Evolutionary conservation across 2,329 filamentous ascomycete genomes (phyloP), one percentile per base, ranked within the genome.

Genomic region (Fusarium clavum): DNA sequence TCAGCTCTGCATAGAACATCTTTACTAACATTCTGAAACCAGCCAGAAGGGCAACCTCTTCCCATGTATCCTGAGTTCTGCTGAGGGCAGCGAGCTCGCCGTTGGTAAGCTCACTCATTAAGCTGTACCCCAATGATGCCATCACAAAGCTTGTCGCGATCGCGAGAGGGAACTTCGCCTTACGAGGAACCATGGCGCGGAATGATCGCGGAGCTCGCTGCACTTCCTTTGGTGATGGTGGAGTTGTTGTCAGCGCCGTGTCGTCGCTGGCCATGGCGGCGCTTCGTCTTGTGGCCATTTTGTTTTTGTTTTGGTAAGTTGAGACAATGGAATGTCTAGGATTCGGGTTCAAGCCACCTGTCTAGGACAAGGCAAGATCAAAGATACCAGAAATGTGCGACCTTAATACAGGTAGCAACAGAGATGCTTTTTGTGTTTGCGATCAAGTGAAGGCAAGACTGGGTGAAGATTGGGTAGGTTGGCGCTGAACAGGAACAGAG

Each of bases 51-150:
- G 79, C 83, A 29, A 93, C 85, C 77, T 93, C 89, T 76, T 82
- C 80, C 84, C 88, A 88, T 55, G 86, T 85, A 53, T 91, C 88
- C 64, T 89, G 80, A 60, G 85, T 86, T 74, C 90, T 88, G 77
- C 89, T 91, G 62, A 95, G 86, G 27, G 83, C 81, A 2, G 89
- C 89, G 43, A 97, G 82, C 78, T 94, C 90, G 9, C 86, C 88
- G 16, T 85, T 83, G 8, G 88, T 89, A 67, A 88, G 84, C 40
- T 87, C 84, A 49, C 88, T 85, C 9, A 88, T 83, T 55, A 91
- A 77, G 48, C 88, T 88, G 79, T 92, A 92, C 9, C 92, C 85
- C 20, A 90, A 74, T 18, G 87, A 85, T 69, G 90, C 91, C 61
- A 94, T 80, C 32, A 84, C 82, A 61, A 94, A 83, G 79, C 85